A percentile compares a stretch with the other conserved stretches of the same genome.
These are phyloP conservation scores for Delitschia confertaspora DNA, from an alignment of 495 filamentous ascomycete genomes.

Conservation along the genomic window DNA sequence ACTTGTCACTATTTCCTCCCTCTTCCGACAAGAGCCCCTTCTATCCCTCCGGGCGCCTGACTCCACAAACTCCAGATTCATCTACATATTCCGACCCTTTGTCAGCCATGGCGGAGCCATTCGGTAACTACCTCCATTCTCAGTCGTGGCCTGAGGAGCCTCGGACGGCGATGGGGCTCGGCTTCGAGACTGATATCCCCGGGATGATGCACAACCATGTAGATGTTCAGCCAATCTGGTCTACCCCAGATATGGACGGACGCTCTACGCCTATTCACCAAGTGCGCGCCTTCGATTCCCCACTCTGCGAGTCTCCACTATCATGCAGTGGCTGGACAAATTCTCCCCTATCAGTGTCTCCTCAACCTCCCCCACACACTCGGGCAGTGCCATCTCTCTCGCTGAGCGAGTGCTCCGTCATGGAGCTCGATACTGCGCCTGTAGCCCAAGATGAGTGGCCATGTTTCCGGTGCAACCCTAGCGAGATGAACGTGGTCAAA, in stretches of 20 bases:
- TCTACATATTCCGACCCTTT: conserved; percentile 15
- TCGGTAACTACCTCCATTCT: conserved; percentile 15
- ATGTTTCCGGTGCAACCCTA: conserved; percentile 13
- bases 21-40: conserved; percentile 11
- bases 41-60: conserved; percentile 13
- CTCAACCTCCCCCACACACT: conserved; percentile 16
- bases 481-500: conserved; percentile 1
- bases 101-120: conserved; percentile 10
- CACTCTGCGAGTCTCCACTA: conserved; percentile 18
- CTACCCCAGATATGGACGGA: conserved; percentile 9
- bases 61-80: conserved; percentile 23
- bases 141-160: conserved; percentile 20
- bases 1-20: conserved; percentile 11
- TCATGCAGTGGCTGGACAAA: conserved; percentile 16
- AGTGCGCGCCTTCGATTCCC: conserved; percentile 9
- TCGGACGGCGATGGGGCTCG: conserved; percentile 19
- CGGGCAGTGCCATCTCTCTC: conserved; percentile 21
- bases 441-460: conserved; percentile 18
- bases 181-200: conserved; percentile 19
- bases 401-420: conserved; percentile 18
- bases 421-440: conserved; percentile 15
- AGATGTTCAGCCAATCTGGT: conserved; percentile 7
- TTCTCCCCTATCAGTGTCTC: conserved; percentile 7
- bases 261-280: conserved; percentile 6
- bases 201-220: conserved; percentile 10